A percentile compares a stretch with the other conserved stretches of the same genome.
phyloP scores from a whole-genome alignment of 23 red algal genomes.

The Chondrus crispus region DNA sequence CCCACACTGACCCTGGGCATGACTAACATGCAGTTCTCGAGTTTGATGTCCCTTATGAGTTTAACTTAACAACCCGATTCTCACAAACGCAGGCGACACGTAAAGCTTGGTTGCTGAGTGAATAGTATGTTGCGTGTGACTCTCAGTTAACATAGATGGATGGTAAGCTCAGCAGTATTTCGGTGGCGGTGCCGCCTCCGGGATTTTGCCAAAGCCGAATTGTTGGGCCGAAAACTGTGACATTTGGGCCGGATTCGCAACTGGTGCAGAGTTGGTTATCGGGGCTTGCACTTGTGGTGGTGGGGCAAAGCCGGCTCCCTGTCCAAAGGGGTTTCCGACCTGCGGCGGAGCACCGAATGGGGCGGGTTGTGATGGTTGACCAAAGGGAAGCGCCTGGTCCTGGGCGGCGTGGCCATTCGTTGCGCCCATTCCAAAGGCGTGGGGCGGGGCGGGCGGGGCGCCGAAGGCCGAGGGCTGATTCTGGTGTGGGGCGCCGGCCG shows the following conservation, averaged over 20 bases:
- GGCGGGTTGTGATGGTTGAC: background rate
- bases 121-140: too few species aligned
- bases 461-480: background rate
- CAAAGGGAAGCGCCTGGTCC: background rate
- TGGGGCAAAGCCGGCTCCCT: background rate
- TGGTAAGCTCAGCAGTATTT: slow-evolving; percentile 44
- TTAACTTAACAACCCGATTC: too few species aligned
- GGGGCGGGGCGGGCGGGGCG: too few species aligned
- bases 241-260: slow-evolving; percentile 11
- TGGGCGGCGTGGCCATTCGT: too few species aligned
- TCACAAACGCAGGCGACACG: too few species aligned
- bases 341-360: background rate
- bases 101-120: too few species aligned
- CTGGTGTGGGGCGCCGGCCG: background rate
- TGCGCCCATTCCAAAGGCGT: background rate
- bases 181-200: slow-evolving; percentile 55
- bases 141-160: too few species aligned
- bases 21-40: too few species aligned
- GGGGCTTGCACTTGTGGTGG: background rate
- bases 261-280: background rate
- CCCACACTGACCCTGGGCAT: too few species aligned
- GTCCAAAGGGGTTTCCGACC: slow-evolving; percentile 7
- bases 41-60: too few species aligned
- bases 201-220: slow-evolving; percentile 55
- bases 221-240: slow-evolving; percentile 38